Percentiles rank a stretch among this genome's conserved stretches.
Evolutionary conservation across 2,329 filamentous ascomycete genomes (phyloP).

Genomic region (Alternaria gansuensis): DNA sequence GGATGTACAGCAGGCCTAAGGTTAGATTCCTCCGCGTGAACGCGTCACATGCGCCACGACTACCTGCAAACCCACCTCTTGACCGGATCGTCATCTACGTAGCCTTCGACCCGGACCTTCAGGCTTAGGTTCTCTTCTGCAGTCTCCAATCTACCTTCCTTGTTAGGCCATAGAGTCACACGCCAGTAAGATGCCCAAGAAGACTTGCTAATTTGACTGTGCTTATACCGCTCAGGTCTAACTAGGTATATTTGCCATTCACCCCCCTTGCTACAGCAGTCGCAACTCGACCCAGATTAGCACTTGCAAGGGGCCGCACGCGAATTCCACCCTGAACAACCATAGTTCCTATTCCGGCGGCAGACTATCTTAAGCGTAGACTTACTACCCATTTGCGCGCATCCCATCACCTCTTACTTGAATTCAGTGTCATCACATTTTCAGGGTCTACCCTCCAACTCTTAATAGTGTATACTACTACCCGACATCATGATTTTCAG

Average conservation of each 20-base stretch:
- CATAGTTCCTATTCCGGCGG: slow-evolving; percentile 10
- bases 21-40: neutral
- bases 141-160: slow-evolving; percentile 2
- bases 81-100: slow-evolving; percentile 1
- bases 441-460: slow-evolving; percentile 11
- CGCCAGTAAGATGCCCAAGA: slow-evolving; percentile 15
- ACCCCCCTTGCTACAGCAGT: slow-evolving; percentile 9
- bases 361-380: slow-evolving; percentile 15
- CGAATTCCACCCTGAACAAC: slow-evolving; percentile 6
- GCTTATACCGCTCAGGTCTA: slow-evolving; percentile 14
- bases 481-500: slow-evolving; percentile 40
- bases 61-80: neutral
- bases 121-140: neutral
- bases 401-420: slow-evolving; percentile 20
- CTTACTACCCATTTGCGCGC: slow-evolving; percentile 16
- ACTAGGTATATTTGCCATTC: slow-evolving; percentile 15
- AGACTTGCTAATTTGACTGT: slow-evolving; percentile 20
- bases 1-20: slow-evolving; percentile 3
- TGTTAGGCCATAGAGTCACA: slow-evolving; percentile 5
- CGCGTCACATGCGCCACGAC: slow-evolving; percentile 12
- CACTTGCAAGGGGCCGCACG: slow-evolving; percentile 18
- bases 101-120: neutral
- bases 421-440: slow-evolving; percentile 20
- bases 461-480: slow-evolving; percentile 20
- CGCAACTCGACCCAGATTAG: slow-evolving; percentile 10